A percentile compares a stretch with the other conserved stretches of the same genome.
Evolutionary conservation across 2,329 filamentous ascomycete species (phyloP).

Genomic region (Trichoderma sp.): DNA sequence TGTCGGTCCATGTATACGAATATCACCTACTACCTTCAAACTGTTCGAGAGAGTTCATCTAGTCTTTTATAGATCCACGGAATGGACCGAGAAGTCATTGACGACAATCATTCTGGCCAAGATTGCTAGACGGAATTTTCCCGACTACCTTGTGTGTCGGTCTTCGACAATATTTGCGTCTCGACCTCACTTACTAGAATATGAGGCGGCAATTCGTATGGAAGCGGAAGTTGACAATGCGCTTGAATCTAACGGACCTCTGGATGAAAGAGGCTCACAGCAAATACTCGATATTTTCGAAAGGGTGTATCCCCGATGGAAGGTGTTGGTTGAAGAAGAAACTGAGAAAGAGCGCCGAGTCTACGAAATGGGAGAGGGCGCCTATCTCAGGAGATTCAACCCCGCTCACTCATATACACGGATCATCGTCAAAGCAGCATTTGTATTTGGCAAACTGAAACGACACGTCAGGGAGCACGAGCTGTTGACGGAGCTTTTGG

Average conservation of each 20-base stretch:
- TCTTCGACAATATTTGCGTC: conserved; percentile 86
- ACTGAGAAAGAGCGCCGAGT: conserved; percentile 70
- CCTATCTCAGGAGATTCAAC: conserved; percentile 84
- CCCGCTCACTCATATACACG: conserved; percentile 92
- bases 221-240: conserved; percentile 80
- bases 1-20: conserved; percentile 78
- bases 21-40: conserved; percentile 68
- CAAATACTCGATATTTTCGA: conserved; percentile 70
- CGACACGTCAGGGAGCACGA: conserved; percentile 73
- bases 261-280: conserved; percentile 61
- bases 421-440: conserved; percentile 82
- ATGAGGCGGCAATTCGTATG: conserved; percentile 78
- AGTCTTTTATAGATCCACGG: conserved; percentile 91
- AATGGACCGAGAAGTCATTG: conserved; percentile 96
- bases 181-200: conserved; percentile 73
- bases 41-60: conserved; percentile 93
- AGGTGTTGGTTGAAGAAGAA: conserved; percentile 67
- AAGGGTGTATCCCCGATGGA: conserved; percentile 78
- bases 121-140: conserved; percentile 83
- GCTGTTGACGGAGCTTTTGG: conserved; percentile 70
- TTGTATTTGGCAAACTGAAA: conserved; percentile 77
- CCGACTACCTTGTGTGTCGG: conserved; percentile 83
- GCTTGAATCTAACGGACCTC: conserved; percentile 73
- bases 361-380: conserved; percentile 80
- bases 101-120: conserved; percentile 93